phyloP scores from a whole-genome alignment of 345 rosid species.

The Camelina sativa region DNA sequence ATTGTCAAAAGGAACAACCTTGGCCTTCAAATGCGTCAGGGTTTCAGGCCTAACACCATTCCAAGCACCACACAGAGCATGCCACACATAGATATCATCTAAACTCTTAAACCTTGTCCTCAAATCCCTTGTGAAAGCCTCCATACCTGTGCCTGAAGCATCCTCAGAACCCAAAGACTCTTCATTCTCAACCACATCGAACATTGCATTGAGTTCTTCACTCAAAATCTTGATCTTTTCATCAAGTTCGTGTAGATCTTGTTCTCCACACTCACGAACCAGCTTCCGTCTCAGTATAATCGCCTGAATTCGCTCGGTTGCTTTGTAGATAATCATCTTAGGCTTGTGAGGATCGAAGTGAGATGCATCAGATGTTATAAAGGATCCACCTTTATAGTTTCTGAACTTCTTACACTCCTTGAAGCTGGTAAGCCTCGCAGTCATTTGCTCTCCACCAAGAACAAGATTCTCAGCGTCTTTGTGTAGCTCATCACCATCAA shows the following conservation, averaged over 20 bases:
- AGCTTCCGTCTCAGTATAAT: constrained; percentile 56
- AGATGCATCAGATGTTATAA: constrained; percentile 52
- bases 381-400: constrained; percentile 62
- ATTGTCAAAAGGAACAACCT: constrained; percentile 48
- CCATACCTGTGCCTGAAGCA: constrained; percentile 50
- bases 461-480: constrained; percentile 65
- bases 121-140: constrained; percentile 69
- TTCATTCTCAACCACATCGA: constrained; percentile 42
- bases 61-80: constrained; percentile 92
- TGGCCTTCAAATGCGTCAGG: constrained; percentile 53
- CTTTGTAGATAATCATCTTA: constrained; percentile 74
- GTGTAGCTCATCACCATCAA: constrained; percentile 54
- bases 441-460: constrained; percentile 92
- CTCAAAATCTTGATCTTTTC: constrained; percentile 50
- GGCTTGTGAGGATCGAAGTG: constrained; percentile 65
- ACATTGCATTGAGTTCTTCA: constrained; percentile 57
- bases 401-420: constrained; percentile 75
- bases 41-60: constrained; percentile 78
- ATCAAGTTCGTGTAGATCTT: constrained; percentile 46
- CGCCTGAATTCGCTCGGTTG: constrained; percentile 68
- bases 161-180: constrained; percentile 31
- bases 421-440: constrained; percentile 67
- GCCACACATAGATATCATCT: constrained; percentile 78
- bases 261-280: constrained; percentile 42
- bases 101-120: constrained; percentile 63